These are phyloP conservation scores for Immersiporthe knoxdaviesiana DNA, from an alignment of 2,329 filamentous ascomycete species.

Conservation along the genomic window DNA sequence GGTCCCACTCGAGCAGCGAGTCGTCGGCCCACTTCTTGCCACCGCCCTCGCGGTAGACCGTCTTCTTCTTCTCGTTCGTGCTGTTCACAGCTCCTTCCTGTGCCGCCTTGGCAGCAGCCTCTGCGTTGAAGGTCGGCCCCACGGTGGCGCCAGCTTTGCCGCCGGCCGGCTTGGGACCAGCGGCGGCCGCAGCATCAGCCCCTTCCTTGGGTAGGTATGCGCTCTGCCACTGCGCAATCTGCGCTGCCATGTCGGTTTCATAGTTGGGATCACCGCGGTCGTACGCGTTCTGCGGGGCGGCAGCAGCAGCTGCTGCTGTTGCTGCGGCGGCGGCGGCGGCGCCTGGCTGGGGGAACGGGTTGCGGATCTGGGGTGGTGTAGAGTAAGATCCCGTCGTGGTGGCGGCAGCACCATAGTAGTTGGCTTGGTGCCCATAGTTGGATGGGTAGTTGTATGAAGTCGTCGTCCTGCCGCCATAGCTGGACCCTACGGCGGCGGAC, in stretches of 20 bases:
- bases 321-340: conserved; percentile 38
- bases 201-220: conserved; percentile 74
- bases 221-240: conserved; percentile 94
- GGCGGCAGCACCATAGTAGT: conserved; percentile 45
- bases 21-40: conserved; percentile 92
- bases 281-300: conserved; percentile 33
- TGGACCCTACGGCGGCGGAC: conserved; percentile 41
- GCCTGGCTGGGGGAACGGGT: conserved; percentile 75
- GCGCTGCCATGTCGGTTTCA: conserved; percentile 83
- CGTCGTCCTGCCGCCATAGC: conserved; percentile 35
- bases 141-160: conserved; percentile 37
- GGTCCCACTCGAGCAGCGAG: conserved; percentile 92
- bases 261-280: conserved; percentile 47
- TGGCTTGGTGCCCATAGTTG: conserved; percentile 42
- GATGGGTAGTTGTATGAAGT: conserved; percentile 31
- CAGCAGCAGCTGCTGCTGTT: conserved; percentile 38
- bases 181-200: conserved; percentile 34
- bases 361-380: conserved; percentile 71
- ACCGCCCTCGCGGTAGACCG: conserved; percentile 84
- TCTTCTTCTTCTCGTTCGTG: conserved; percentile 72
- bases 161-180: conserved; percentile 34
- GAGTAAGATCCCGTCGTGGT: conserved; percentile 43
- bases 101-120: conserved; percentile 42
- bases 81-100: conserved; percentile 50
- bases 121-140: conserved; percentile 38